A percentile compares a stretch with the other conserved stretches of the same genome.
Evolutionary conservation across 495 filamentous ascomycete species (phyloP).

Genomic region (Oidiodendron maius): DNA sequence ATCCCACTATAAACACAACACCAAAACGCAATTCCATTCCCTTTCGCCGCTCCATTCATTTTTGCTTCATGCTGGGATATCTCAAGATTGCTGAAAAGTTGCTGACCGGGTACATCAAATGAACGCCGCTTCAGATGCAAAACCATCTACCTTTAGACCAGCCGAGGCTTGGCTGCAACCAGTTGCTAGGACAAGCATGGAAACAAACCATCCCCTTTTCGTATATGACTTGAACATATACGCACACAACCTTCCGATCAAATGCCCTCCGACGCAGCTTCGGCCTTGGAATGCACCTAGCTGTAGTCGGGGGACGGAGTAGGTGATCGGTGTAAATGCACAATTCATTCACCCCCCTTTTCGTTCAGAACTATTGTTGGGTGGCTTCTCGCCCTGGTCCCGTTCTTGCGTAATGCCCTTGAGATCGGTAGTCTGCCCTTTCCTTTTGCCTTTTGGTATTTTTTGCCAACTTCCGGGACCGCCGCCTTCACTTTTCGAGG

Average conservation of each 20-base stretch:
- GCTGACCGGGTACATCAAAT: neutral
- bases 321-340: neutral
- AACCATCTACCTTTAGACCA: neutral
- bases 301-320: neutral
- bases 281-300: neutral
- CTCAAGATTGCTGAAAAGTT: neutral
- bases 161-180: neutral
- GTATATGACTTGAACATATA: neutral
- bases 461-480: conserved; percentile 39
- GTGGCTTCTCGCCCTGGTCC: conserved; percentile 38
- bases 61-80: neutral
- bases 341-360: conserved; percentile 40
- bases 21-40: no score
- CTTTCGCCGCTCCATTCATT: neutral
- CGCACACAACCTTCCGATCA: neutral
- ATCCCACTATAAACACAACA: neutral
- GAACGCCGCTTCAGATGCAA: neutral
- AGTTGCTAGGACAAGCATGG: neutral
- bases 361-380: conserved; percentile 43
- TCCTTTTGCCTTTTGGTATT: conserved; percentile 38
- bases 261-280: neutral
- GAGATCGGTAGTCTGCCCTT: conserved; percentile 27
- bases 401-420: conserved; percentile 29
- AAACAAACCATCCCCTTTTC: neutral
- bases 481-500: conserved; percentile 44